These are phyloP conservation scores for Piloderma croceum DNA, from an alignment of 768 basidiomycete genomes.

Conservation along the genomic window DNA sequence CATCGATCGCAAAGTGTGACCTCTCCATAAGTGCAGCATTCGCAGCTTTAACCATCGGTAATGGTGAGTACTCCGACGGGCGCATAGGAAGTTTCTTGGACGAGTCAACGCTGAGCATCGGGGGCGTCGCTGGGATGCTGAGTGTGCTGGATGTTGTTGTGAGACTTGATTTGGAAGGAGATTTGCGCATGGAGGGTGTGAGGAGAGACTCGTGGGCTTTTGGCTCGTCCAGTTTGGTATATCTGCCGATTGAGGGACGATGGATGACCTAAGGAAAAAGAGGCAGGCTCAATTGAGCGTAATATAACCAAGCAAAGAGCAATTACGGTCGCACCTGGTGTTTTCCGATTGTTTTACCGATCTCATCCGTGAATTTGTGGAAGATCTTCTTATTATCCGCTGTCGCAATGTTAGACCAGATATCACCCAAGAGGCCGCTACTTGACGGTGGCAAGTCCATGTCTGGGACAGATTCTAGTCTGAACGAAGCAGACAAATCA, in stretches of 20 bases:
- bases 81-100: constrained; percentile 24
- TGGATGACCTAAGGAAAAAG: constrained; percentile 48
- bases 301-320: not conserved
- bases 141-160: constrained; percentile 27
- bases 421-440: constrained; percentile 67
- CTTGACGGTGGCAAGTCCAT: constrained; percentile 55
- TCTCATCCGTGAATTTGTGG: constrained; percentile 88
- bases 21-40: constrained; percentile 85
- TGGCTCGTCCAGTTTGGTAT: constrained; percentile 80
- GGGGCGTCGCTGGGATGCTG: constrained; percentile 17
- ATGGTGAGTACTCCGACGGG: constrained; percentile 19
- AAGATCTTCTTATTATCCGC: constrained; percentile 92
- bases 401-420: constrained; percentile 87
- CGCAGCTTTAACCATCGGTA: constrained; percentile 66
- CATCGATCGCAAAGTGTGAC: constrained; percentile 95
- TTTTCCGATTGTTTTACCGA: constrained; percentile 90
- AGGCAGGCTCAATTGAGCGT: constrained; percentile 4
- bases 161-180: constrained; percentile 51
- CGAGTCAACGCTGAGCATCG: constrained; percentile 43
- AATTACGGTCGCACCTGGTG: constrained; percentile 56
- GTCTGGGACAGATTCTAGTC: constrained; percentile 64
- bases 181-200: constrained; percentile 60
- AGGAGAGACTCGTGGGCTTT: constrained; percentile 84
- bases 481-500: constrained; percentile 86
- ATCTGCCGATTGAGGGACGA: constrained; percentile 81